Percentiles rank a stretch among this genome's conserved stretches.
Conservation (phyloP, 306 rosid species). For the Boehmeria nivea region DNA sequence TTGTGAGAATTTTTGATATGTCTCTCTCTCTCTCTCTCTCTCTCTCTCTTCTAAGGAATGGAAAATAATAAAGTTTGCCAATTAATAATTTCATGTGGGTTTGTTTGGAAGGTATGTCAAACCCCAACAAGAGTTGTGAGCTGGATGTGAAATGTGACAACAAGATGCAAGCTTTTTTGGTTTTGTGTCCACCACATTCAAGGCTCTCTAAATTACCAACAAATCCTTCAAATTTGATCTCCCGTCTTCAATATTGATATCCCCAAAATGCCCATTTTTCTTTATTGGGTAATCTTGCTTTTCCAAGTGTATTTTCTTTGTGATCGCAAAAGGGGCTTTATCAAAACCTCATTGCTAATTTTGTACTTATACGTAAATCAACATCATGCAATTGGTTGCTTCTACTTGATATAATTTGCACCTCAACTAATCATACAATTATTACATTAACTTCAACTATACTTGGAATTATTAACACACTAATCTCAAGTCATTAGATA, state of each 20-base stretch:
- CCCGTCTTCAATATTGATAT: constrained; percentile 37
- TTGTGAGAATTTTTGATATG: constrained; percentile 6
- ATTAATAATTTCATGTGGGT: constrained; percentile 68
- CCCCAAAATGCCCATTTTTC: constrained; percentile 22
- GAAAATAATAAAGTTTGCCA: constrained; percentile 15
- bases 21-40: neutral
- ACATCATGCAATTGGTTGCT: neutral
- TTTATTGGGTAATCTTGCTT: constrained; percentile 17
- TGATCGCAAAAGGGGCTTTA: neutral
- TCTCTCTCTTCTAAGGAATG: constrained; percentile 2
- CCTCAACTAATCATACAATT: constrained; percentile 6
- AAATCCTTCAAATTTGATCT: constrained; percentile 40
- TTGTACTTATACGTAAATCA: neutral
- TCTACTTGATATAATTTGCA: neutral
- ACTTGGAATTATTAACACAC: neutral
- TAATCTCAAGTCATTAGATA: neutral
- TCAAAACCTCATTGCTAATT: neutral
- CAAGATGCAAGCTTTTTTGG: constrained; percentile 38
- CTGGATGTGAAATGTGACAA: constrained; percentile 72
- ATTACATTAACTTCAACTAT: too few relatives aligned
- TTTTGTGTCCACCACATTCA: constrained; percentile 26
- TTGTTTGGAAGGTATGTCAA: constrained; percentile 58
- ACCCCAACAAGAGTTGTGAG: constrained; percentile 51
- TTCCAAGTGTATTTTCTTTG: neutral
- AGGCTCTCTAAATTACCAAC: constrained; percentile 36